Base-by-base conservation (phyloP, 2,329 filamentous ascomycete genomes). In the Colletotrichum chrysophilum region DNA sequence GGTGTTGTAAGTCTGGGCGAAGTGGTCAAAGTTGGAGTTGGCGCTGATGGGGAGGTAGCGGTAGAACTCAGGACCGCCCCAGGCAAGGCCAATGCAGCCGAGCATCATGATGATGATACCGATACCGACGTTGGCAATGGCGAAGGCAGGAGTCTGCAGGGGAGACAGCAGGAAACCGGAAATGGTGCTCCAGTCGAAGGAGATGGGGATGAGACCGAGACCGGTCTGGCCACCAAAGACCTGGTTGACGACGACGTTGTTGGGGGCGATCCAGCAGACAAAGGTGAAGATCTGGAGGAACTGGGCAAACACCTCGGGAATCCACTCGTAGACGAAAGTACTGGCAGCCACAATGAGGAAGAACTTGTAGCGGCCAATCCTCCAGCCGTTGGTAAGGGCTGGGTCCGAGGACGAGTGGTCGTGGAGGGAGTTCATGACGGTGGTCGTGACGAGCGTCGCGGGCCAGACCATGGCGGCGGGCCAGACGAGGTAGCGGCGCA, bases 401-500 rank as follows among this genome's bases (percentile, higher is more conserved):
- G 89, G 88, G 77, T 90, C 86, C 7, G 86, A 86, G 16, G 81
- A 82, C 5, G 85, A 84, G 78, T 87, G 86, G 73, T 88, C 86
- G 78, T 88, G 86, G 55, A 88, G 83, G 52, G 85, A 87, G 76
- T 87, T 85, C 79, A 91, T 87, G 48, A 91, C 82, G 4, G 88
- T 88, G 16, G 87, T 88, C 77, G 89, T 90, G 73, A 90, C 89
- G 14, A 91, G 82, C 24, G 88, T 89, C 65, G 87, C 86, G 1
- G 90, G 90, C 89, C 90, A 91, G 55, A 92, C 87, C 89, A 92
- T 91, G 52, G 89, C 87, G 13, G 90, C 88, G 16, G 89, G 90
- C 80, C 85, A 87, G 62, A 89, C 87, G 48, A 91, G 84, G 83
- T 89, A 91, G 56, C 88, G 87, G 21, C 89, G 86, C 26, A 87